Base-by-base conservation (phyloP, 108 stramenopile genomes). In the Pseudonitzschia multistriata region DNA sequence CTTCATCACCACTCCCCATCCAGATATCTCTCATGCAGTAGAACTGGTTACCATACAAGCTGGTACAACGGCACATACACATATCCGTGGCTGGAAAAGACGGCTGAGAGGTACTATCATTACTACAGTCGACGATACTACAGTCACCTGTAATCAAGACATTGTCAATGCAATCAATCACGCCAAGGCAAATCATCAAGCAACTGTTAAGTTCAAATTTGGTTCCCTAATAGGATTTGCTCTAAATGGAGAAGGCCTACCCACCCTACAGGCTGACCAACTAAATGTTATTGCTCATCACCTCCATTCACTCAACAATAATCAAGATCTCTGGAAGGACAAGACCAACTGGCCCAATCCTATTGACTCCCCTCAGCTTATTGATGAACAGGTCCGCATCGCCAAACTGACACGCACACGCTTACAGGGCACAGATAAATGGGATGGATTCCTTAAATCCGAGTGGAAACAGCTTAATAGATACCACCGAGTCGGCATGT, bases 271-370 rank as follows among this genome's bases (percentile, higher is more conserved):
- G 14, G 15, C 35, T 4, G 67, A 68, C 33, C 67, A 68, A 11
- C 25, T 68, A 5, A 68, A 68, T 37, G 50, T 68, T 8, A 68
- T 53, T 17, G 35, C 67, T 13, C 50, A 68, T 35, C 67, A 68
- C 28, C 25, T 61, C 35, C 25, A 36, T 21, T 15, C 6, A 0
- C 22, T 61, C 35, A 33, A 61, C 60, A 36, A 61, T 28, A 28
- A 36, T 21, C 10, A 36, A 21, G 34, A 61, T 27, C 29, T 49
- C 5, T 52, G 66, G 49, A 11, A 24, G 27, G 31, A 30, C n/a
- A 0, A 67, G 25, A 42, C 8, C 8, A 7, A 36, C 5, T 53
- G 67, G 67, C 0, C 67, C 7, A 5, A 33, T 3, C 10, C 8
- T 3, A 54, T 19, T 15, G 50, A 52, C 5, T 52, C 31, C 7